phyloP scores from a whole-genome alignment of 2,329 filamentous ascomycete species.

The Berkeleyomyces rouxiae region DNA sequence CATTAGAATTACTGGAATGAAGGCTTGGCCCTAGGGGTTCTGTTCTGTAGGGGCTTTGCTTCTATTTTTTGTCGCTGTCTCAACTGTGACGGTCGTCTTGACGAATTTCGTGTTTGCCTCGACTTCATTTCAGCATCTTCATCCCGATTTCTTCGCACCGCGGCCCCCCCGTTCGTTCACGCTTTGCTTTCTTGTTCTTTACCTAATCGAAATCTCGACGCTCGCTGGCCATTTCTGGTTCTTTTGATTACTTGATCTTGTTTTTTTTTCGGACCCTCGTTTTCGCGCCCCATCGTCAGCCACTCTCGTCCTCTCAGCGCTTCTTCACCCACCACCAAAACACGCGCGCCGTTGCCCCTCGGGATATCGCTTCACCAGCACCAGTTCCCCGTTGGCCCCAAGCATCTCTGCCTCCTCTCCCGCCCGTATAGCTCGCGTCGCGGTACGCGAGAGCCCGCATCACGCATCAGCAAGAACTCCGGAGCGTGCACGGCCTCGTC shows the following conservation, averaged over 20 bases:
- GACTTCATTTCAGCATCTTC: not conserved
- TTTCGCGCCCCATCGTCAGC: not conserved
- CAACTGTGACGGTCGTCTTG: too few species aligned
- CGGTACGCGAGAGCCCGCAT: not conserved
- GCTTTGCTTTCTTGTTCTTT: slow-evolving; percentile 1
- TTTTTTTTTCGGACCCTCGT: not conserved
- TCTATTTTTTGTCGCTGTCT: not conserved
- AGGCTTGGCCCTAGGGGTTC: too few species aligned
- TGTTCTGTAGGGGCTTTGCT: not conserved
- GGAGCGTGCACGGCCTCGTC: not conserved
- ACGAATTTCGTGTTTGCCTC: too few species aligned
- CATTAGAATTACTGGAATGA: too few species aligned
- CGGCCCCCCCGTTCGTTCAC: not conserved
- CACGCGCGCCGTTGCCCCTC: not conserved
- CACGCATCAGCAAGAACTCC: not conserved
- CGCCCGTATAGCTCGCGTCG: not conserved
- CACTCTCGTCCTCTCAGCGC: too few species aligned
- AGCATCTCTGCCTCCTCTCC: not conserved
- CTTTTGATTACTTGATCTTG: not conserved
- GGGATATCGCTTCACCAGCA: not conserved
- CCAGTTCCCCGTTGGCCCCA: not conserved
- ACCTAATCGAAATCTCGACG: not conserved
- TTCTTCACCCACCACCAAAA: not conserved
- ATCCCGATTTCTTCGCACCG: not conserved
- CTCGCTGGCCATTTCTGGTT: not conserved